Percentiles rank a stretch among this genome's conserved stretches.
Conservation (phyloP, 2,329 filamentous ascomycete species). For the Aureobasidium zeae region DNA sequence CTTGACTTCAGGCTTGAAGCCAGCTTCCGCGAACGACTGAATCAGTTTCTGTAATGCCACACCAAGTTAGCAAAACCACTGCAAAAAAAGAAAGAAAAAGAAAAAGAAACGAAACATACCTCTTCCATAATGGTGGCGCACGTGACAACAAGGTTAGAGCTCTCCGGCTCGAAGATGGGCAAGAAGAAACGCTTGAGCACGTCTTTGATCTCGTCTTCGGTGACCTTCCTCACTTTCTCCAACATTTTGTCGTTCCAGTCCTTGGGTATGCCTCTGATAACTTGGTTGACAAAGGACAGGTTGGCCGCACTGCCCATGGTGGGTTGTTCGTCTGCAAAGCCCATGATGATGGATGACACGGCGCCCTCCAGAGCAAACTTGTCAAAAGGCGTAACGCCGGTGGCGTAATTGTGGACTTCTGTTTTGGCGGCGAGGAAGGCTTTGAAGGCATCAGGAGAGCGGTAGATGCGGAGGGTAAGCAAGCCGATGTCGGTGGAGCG, state of each 20-base stretch:
- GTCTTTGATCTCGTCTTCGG: constrained; percentile 63
- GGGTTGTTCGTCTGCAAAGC: constrained; percentile 77
- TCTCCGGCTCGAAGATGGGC: constrained; percentile 69
- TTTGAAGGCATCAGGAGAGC: constrained; percentile 79
- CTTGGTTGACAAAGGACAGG: constrained; percentile 73
- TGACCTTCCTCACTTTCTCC: constrained; percentile 65
- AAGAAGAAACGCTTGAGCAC: constrained; percentile 67
- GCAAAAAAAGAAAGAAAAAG: constrained; percentile 36
- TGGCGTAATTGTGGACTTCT: constrained; percentile 64
- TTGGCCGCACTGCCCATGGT: constrained; percentile 75
- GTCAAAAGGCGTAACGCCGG: constrained; percentile 64
- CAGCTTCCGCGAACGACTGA: constrained; percentile 61
- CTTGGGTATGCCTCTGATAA: constrained; percentile 64
- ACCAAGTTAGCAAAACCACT: constrained; percentile 67
- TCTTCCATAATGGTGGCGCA: constrained; percentile 79
- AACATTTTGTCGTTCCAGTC: constrained; percentile 73
- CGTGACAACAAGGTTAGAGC: constrained; percentile 77
- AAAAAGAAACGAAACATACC: constrained; percentile 44
- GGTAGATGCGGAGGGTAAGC: constrained; percentile 77
- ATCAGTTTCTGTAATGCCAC: constrained; percentile 56
- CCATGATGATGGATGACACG: constrained; percentile 78
- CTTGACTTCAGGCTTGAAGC: constrained; percentile 70
- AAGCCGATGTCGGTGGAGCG: constrained; percentile 71
- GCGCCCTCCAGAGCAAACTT: constrained; percentile 78
- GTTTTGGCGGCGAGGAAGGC: constrained; percentile 70